Evolutionary conservation across 768 basidiomycete species (phyloP).

Genomic region (Candolleomyces aberdarensis): DNA sequence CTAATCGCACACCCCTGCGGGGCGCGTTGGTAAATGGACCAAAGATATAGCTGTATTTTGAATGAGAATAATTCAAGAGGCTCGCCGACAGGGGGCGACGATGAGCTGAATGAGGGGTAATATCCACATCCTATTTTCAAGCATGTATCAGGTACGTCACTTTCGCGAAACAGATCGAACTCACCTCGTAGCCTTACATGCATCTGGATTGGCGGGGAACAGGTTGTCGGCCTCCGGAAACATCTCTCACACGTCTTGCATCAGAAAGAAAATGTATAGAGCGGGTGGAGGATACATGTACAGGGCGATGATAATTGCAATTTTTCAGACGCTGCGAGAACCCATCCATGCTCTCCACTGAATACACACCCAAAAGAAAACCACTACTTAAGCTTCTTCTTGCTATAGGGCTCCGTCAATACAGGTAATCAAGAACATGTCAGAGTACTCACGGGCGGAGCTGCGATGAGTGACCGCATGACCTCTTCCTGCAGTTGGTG

Average conservation of each 20-base stretch:
- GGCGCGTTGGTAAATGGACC: no score
- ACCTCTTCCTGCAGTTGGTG: constrained; percentile 97
- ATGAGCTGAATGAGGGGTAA: no score
- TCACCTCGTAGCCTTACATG: no score
- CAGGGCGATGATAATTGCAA: neutral
- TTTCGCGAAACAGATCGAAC: no score
- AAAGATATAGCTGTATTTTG: no score
- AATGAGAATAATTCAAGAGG: no score
- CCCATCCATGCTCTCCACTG: neutral
- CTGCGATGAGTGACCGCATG: constrained; percentile 87
- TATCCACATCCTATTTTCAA: no score
- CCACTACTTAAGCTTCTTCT: constrained; percentile 95
- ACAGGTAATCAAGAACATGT: neutral
- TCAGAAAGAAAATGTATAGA: constrained; percentile 3
- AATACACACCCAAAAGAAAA: constrained; percentile 10
- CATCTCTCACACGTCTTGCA: neutral
- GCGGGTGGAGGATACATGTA: neutral
- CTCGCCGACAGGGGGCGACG: no score
- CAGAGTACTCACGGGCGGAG: constrained; percentile 76
- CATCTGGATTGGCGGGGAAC: no score
- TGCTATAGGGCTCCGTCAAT: constrained; percentile 39
- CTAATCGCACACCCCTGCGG: no score
- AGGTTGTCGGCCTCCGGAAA: no score
- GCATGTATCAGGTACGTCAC: no score
- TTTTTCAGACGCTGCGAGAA: neutral